Evolutionary conservation across 2,329 filamentous ascomycete genomes (phyloP), one percentile per base, ranked within the genome.

Genomic region (Corinectria fuckeliana): DNA sequence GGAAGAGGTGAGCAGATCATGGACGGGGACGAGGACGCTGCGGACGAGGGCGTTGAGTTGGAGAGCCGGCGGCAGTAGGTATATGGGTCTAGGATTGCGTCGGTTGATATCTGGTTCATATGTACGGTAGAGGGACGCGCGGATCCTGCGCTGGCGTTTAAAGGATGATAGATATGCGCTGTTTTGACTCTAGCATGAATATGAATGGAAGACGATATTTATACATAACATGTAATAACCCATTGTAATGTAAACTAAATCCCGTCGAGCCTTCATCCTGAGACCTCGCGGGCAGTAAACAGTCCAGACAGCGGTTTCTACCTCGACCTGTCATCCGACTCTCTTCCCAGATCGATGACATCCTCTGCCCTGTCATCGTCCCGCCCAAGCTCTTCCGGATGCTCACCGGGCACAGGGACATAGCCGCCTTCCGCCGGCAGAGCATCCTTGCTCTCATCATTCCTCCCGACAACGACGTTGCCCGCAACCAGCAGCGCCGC

Each of bases 381-480:
- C 61, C 18, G 69, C 42, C 11, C 65, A 28, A 45, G 59, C 13
- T 61, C 66, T 3, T 58, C 62, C 5, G 67, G 62, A 13, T 62
- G 66, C 30, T 60, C 67, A 54, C 64, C 68, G 4, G 72, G 66
- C n/a, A 77, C 61, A 10, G 71, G 68, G 14, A 65, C 70, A 49
- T 75, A 75, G 2, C 64, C 74, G 36, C 67, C 71, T 26, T 71
- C 71, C 3, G 61, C 67, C 2, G 61, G 61, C 7, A 47, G 62
- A 39, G 44, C 60, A 11, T 70, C 70, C 18, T 71, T 70, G 3
- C 64, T 73, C 70, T 88, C 88, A 58, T 90, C 88, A 67, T 91
- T 86, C 55, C 85, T 81, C 3, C 91, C 91, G 63, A 93, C 90
- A 59, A 94, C 88, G 41, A 94, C 90, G 64, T 91, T 93, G 2